Percentiles rank a stretch among this genome's conserved stretches.
phyloP scores from a whole-genome alignment of 768 basidiomycete species.

The Suillus brevipes region DNA sequence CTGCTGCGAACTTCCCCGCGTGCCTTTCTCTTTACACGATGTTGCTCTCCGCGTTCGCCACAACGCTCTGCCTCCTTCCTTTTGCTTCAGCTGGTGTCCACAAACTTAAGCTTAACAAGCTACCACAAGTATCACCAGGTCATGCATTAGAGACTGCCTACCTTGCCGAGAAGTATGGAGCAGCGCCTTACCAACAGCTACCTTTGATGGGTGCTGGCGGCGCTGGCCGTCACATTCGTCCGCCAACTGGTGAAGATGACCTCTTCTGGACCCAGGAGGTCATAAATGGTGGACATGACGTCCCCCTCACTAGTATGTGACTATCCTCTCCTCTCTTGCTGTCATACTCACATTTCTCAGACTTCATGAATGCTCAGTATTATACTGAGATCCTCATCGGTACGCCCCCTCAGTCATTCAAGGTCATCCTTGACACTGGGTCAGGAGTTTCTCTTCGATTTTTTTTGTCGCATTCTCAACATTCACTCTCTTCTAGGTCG shows the following conservation, averaged over 20 bases:
- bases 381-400: conserved; percentile 86
- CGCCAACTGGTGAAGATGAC: conserved; percentile 52
- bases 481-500: conserved; percentile 47
- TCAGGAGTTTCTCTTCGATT: conserved; percentile 26
- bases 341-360: conserved; percentile 40
- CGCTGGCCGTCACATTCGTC: conserved; percentile 59
- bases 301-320: conserved; percentile 84
- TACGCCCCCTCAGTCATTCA: conserved; percentile 83
- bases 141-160: conserved; percentile 76
- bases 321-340: neutral
- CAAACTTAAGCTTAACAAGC: conserved; percentile 89
- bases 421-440: conserved; percentile 95
- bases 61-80: conserved; percentile 43
- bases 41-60: conserved; percentile 43
- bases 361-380: conserved; percentile 99
- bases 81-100: conserved; percentile 59
- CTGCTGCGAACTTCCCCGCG: conserved; percentile 10
- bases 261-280: conserved; percentile 82
- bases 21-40: conserved; percentile 36
- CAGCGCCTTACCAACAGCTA: conserved; percentile 44
- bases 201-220: conserved; percentile 78
- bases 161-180: conserved; percentile 92
- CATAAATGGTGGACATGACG: conserved; percentile 72
- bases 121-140: conserved; percentile 60
- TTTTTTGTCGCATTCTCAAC: conserved; percentile 4